Conservation (phyloP, 345 rosid genomes). For the Euphorbia tirucalli region DNA sequence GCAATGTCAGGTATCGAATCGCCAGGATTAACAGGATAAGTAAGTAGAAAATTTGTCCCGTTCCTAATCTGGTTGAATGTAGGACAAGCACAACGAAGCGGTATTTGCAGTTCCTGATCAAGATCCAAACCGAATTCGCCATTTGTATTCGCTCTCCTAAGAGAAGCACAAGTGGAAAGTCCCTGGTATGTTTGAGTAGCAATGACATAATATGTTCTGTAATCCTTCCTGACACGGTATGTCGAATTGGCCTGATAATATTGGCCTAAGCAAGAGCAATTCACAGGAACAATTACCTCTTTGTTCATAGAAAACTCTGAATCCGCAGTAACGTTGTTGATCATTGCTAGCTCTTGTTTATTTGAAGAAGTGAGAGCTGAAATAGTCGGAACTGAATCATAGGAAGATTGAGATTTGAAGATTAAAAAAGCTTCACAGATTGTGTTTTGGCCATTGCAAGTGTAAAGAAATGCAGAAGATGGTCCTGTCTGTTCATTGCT, state of each 20-base stretch:
- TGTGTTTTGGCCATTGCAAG: conserved; percentile 34
- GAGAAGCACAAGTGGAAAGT: conserved; percentile 33
- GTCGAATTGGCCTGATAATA: conserved; percentile 37
- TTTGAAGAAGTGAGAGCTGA: conserved; percentile 35
- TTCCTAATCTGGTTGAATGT: conserved; percentile 32
- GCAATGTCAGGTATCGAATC: conserved; percentile 32
- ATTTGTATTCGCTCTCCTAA: conserved; percentile 24
- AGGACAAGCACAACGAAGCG: conserved; percentile 54
- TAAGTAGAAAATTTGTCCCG: conserved; percentile 41
- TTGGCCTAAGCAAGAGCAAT: conserved; percentile 35
- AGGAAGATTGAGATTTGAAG: conserved; percentile 38
- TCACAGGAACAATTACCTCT: conserved; percentile 46
- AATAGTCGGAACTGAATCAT: conserved; percentile 37
- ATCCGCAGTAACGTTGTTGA: conserved; percentile 37
- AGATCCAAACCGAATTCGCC: conserved; percentile 14
- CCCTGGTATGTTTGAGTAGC: conserved; percentile 35
- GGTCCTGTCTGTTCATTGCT: conserved; percentile 19
- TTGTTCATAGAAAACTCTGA: conserved; percentile 24
- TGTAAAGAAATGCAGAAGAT: conserved; percentile 39
- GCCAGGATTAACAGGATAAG: conserved; percentile 33
- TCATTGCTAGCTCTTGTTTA: conserved; percentile 24
- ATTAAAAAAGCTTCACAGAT: conserved; percentile 43
- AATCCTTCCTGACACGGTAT: conserved; percentile 2
- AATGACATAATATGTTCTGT: conserved; percentile 21
- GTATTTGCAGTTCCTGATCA: conserved; percentile 28